phyloP scores from a whole-genome alignment of 768 basidiomycete genomes.

The Boletus huronensis region DNA sequence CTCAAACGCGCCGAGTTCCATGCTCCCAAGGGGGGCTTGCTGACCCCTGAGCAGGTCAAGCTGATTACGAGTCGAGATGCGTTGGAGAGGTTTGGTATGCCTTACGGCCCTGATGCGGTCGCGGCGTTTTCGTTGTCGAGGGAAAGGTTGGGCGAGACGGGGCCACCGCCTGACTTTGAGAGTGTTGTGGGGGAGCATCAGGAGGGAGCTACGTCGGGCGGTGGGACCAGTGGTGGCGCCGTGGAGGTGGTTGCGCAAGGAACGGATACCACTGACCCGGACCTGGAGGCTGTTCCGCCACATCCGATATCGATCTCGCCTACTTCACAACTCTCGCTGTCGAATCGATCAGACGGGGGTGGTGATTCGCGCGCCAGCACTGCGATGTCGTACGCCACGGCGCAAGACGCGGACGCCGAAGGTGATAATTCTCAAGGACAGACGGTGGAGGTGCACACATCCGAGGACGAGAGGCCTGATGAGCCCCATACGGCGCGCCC shows the following conservation, averaged over 20 bases:
- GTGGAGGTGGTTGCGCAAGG: neutral
- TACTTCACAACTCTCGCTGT: neutral
- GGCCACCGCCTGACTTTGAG: constrained; percentile 54
- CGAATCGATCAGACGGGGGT: neutral
- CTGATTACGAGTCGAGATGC: constrained; percentile 66
- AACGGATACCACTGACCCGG: neutral
- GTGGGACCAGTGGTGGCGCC: neutral
- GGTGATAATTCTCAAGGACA: neutral
- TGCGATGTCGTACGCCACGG: constrained; percentile 13
- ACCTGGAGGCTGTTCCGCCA: neutral
- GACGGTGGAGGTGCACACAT: neutral
- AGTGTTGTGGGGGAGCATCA: constrained; percentile 1
- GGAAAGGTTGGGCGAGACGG: constrained; percentile 33
- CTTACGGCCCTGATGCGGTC: constrained; percentile 72
- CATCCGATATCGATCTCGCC: neutral
- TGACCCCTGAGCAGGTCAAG: constrained; percentile 54
- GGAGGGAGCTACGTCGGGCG: neutral
- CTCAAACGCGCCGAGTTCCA: constrained; percentile 65
- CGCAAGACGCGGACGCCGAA: neutral
- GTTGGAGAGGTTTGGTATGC: constrained; percentile 67
- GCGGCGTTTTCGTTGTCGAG: constrained; percentile 51
- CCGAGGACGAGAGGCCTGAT: neutral
- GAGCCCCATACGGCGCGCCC: constrained; percentile 16
- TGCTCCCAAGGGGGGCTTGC: constrained; percentile 44
- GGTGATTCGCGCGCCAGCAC: constrained; percentile 16